Evolutionary conservation across 106 monocot genomes (phyloP), one percentile per base, ranked within the genome.

Genomic region (Platanthera zijinensis): DNA sequence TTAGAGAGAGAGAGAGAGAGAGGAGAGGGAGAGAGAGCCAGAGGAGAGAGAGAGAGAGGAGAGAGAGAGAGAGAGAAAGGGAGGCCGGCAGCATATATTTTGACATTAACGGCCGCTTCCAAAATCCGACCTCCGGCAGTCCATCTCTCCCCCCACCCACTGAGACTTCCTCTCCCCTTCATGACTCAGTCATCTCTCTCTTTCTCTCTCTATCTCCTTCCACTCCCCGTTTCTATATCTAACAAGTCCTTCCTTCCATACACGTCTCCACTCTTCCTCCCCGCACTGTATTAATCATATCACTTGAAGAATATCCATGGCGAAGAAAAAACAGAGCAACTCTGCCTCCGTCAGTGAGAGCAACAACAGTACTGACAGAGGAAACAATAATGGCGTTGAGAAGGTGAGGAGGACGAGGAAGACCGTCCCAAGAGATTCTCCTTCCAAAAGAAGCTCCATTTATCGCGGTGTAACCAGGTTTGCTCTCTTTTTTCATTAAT

Each of bases 391-490:
- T 50, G 63, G 28, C 48, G 59, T 32, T 9, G 30, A 59, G 50
- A 90, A 86, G 82, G 63, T 77, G 80, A 94, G 87, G 89, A 89
- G 84, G 52, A 89, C 80, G 14, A 86, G 87, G 48, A 91, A 76
- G 78, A 91, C 85, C 57, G 83, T 81, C 32, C 85, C 91, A 1
- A 82, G 88, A 18, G 91, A 91, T 0, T 84, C 85, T 8, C 84
- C 91, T 10, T 74, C 85, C 5, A 85, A 87, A 18, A 89, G 95
- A 48, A 95, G 95, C 83, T 95, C 95, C 17, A 68, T 83, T 51
- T 92, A 86, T 78, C 79, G 95, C 6, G 95, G 95, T 7, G 95
- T 95, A 21, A 95, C 95, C 74, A 91, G 95, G 95, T 91, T 59
- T 51, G 5, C 1, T 70, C 3, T 48, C 0, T 5, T 5, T 22